Evolutionary conservation across 202 grass and related monocot species (phyloP), one percentile per base, ranked within the genome.

Genomic region (Elaeis oleifera): DNA sequence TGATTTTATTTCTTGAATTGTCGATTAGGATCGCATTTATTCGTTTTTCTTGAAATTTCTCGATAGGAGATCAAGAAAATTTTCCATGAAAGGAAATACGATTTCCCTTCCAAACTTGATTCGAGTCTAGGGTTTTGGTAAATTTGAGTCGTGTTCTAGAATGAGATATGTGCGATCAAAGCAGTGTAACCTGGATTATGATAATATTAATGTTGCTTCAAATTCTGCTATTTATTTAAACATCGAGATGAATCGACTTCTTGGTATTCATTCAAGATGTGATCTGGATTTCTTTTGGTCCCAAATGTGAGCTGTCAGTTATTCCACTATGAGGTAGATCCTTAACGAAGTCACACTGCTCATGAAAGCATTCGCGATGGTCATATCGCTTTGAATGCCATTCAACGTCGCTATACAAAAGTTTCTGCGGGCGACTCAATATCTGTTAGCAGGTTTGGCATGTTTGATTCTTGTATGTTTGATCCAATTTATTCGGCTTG

Each of bases 341-440:
- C 84, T 89, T 97, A 80, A 89, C 28, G 7, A 70, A 60, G n/a
- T 49, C 21, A 69, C 64, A 97, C 92, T 65, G 60, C 74, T 67
- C 84, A 97, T 66, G 84, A 89, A 36, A 83, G 72, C 57, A 63
- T 97, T 61, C 32, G 68, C n/a, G 76, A 59, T 59, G 88, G 80
- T 59, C 83, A 72, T 73, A 81, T 97, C 53, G 88, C 88, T 49
- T 68, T 97, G 56, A 97, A 97, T 72, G 94, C 88, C 58, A 89
- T 92, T 63, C 94, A 97, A 62, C 82, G 94, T 57, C 74, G 84
- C 16, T 88, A 97, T 72, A 71, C 88, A 9, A 89, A 89, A 77
- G 94, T 97, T 79, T 97, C 94, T 19, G 58, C 88, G 63, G 94
- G 94, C 7, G 88, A 99, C 86, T 68, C 85, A 16, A 73, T 99